Base-by-base conservation (phyloP, 2,329 filamentous ascomycete genomes). In the Didymella pinodella region DNA sequence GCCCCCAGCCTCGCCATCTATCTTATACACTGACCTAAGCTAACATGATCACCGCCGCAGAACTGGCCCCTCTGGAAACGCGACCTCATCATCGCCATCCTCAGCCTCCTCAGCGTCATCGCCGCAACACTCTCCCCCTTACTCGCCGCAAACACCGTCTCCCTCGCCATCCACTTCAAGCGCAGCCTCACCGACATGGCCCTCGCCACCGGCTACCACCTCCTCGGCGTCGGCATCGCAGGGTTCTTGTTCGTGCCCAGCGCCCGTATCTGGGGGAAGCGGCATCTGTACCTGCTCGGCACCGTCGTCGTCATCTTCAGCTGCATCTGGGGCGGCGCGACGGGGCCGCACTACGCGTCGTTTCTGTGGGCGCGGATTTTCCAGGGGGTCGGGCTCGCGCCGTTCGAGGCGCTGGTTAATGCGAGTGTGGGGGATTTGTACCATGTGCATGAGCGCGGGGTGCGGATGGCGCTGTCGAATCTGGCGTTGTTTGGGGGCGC, bases 351-450 rank as follows among this genome's bases (percentile, higher is more conserved):
- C 74, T 95, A 96, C 75, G 81, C 79, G 16, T 91, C 87, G 70
- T 81, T 97, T 60, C 73, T 95, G 4, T 91, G 88, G 78, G 90
- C 94, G 12, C 84, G 94, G 12, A 85, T 96, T 50, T 86, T 96
- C 56, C 94, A 97, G 77, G 94, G 94, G 20, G 84, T 97, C 43
- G 93, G 90, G 0, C 84, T 93, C 18, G 93, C 93, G 8, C 93
- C 94, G 0, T 97, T 95, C 65, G 94, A 98, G 78, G 91, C 91
- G 1, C 81, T 97, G 25, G 89, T 97, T 57, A 97, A 96, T 76
- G 92, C 92, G 0, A 89, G 88, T 48, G 91, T 97, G 7, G 94
- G 93, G 40, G 94, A 98, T 75, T 75, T 98, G 50, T 97, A 94
- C 78, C 95, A 89, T 76, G 92, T 97, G 26, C 94, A 94, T 79